Conservation (phyloP, 805 yeast genomes). For the Pichia exigua region DNA sequence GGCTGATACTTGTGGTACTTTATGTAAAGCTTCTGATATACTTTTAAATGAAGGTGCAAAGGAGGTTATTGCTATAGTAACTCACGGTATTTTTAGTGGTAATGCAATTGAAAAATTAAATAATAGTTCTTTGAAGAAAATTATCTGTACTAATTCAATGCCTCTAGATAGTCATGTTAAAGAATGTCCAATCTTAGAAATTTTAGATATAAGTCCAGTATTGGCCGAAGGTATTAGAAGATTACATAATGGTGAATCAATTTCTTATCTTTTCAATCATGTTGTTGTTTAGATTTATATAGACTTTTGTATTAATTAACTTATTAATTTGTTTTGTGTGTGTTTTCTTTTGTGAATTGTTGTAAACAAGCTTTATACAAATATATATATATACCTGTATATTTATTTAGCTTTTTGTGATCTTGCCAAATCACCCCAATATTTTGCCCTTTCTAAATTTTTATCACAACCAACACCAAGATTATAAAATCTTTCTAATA, state of each 20-base stretch:
- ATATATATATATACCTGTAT: background rate
- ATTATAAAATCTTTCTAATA: conserved; percentile 76
- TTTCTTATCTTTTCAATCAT: conserved; percentile 76
- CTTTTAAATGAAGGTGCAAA: conserved; percentile 74
- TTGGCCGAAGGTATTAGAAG: conserved; percentile 92
- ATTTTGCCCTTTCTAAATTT: conserved; percentile 48
- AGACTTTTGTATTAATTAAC: background rate
- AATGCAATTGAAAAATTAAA: conserved; percentile 69
- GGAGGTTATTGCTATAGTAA: conserved; percentile 85
- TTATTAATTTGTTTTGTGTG: background rate
- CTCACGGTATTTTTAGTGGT: conserved; percentile 91
- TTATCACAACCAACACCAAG: conserved; percentile 78
- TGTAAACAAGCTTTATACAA: background rate
- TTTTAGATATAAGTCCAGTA: conserved; percentile 77
- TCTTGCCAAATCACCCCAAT: conserved; percentile 74
- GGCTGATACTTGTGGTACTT: conserved; percentile 98
- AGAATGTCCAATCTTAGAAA: conserved; percentile 61
- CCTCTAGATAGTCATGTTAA: conserved; percentile 64
- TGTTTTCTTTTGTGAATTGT: background rate
- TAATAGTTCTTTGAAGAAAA: conserved; percentile 55
- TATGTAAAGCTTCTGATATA: conserved; percentile 90
- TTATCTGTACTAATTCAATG: conserved; percentile 90
- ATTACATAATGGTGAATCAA: conserved; percentile 92
- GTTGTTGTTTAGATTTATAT: conserved; percentile 20
- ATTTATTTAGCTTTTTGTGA: conserved; percentile 13